These are phyloP conservation scores for Emergomyces pasteurianus DNA, from an alignment of 2,329 filamentous ascomycete genomes.

Conservation along the genomic window DNA sequence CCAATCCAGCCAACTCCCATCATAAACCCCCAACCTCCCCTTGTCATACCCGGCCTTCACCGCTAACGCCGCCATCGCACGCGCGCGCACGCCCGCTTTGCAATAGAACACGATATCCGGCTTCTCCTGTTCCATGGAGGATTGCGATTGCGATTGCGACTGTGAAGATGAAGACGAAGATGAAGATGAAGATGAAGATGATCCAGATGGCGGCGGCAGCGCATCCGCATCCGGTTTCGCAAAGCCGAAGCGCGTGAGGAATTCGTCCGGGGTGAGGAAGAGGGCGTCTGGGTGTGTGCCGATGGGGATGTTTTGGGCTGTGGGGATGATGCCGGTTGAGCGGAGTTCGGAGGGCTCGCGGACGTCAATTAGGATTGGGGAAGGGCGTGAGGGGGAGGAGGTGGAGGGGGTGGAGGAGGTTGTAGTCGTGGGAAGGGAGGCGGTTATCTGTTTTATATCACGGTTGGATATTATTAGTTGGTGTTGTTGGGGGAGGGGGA, in stretches of 20 bases:
- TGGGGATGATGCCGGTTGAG: slow-evolving; percentile 53
- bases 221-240: slow-evolving; percentile 48
- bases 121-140: slow-evolving; percentile 1
- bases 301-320: slow-evolving; percentile 65
- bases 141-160: too few relatives aligned
- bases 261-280: slow-evolving; percentile 64
- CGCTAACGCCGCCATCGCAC: slow-evolving; percentile 65
- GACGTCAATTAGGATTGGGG: slow-evolving; percentile 33
- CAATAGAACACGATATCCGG: slow-evolving; percentile 71
- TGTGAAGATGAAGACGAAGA: too few relatives aligned
- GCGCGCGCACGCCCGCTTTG: slow-evolving; percentile 75
- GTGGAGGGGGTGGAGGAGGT: slow-evolving; percentile 23
- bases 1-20: slow-evolving; percentile 62
- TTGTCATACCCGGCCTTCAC: slow-evolving; percentile 61
- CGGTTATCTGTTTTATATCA: slow-evolving; percentile 21
- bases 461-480: neutral
- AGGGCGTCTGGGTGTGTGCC: slow-evolving; percentile 68
- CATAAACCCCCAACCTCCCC: slow-evolving; percentile 44
- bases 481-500: neutral
- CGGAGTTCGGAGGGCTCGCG: slow-evolving; percentile 37
- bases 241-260: slow-evolving; percentile 71
- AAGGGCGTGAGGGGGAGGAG: slow-evolving; percentile 16
- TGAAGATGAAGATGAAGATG: too few relatives aligned
- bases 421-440: slow-evolving; percentile 21
- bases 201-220: too few relatives aligned